A percentile compares a stretch with the other conserved stretches of the same genome.
Evolutionary conservation across 306 rosid species (phyloP).

Genomic region (Pyrus pyrifolia): DNA sequence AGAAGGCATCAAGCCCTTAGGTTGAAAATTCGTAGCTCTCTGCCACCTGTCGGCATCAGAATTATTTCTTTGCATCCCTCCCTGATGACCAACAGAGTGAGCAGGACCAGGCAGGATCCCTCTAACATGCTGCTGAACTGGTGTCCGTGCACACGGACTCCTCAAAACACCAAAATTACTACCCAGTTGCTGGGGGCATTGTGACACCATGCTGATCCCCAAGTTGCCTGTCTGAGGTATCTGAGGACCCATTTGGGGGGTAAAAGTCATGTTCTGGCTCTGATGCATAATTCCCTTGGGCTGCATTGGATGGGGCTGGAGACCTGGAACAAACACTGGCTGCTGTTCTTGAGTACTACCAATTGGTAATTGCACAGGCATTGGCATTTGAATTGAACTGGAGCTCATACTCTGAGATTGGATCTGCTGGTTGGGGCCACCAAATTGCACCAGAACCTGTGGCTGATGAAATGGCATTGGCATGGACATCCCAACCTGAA

Average conservation of each 20-base stretch:
- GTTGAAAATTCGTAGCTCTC: too few species aligned
- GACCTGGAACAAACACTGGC: conserved; percentile 58
- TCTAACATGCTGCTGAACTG: too few species aligned
- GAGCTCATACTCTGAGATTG: conserved; percentile 71
- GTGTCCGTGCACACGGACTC: too few species aligned
- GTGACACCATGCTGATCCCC: conserved; percentile 51
- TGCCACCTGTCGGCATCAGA: too few species aligned
- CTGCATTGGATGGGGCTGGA: conserved; percentile 75
- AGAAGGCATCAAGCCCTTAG: too few species aligned
- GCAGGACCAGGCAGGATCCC: too few species aligned
- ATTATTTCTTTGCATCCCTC: too few species aligned
- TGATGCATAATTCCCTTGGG: conserved; percentile 69
- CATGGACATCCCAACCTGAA: conserved; percentile 74
- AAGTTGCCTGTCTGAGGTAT: conserved; percentile 58
- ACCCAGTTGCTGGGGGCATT: conserved; percentile 71
- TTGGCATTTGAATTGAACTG: conserved; percentile 59
- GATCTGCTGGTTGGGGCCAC: conserved; percentile 68
- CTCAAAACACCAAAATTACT: conserved; percentile 24
- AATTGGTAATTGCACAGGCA: conserved; percentile 49
- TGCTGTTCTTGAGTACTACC: conserved; percentile 78
- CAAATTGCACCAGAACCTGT: conserved; percentile 61
- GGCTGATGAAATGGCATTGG: conserved; percentile 56
- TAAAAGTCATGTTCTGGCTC: conserved; percentile 51
- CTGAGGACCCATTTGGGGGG: conserved; percentile 65
- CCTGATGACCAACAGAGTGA: too few species aligned